phyloP scores from a whole-genome alignment of 2,329 filamentous ascomycete genomes.

The Lecanicillium sp. region DNA sequence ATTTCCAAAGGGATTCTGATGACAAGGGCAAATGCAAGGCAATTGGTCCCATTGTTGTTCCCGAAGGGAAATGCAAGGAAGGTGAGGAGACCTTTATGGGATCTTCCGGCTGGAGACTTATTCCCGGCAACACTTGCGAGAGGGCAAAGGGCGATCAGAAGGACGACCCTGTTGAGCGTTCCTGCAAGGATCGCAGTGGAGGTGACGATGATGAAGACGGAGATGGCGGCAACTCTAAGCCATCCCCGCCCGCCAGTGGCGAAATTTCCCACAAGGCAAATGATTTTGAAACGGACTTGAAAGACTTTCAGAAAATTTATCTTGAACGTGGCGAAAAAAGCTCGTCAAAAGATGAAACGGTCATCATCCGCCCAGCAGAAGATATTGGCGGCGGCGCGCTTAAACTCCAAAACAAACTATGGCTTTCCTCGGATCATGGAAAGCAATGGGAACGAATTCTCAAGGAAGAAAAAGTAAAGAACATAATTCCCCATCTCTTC shows the following conservation, averaged over 20 bases:
- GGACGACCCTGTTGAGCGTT: constrained; percentile 63
- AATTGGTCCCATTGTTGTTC: constrained; percentile 52
- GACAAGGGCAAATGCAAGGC: constrained; percentile 63
- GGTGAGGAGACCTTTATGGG: constrained; percentile 68
- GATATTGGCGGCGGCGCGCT: constrained; percentile 19
- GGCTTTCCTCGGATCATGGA: constrained; percentile 75
- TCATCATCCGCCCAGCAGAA: constrained; percentile 45
- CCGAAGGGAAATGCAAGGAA: constrained; percentile 64
- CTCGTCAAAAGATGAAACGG: constrained; percentile 60
- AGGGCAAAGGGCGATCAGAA: constrained; percentile 52
- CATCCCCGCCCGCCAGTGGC: constrained; percentile 48
- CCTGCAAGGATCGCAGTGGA: constrained; percentile 43
- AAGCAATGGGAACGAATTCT: constrained; percentile 72
- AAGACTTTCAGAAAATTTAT: constrained; percentile 55
- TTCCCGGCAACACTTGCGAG: constrained; percentile 73
- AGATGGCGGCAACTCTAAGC: not conserved
- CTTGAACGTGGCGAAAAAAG: constrained; percentile 67
- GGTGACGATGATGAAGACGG: constrained; percentile 3
- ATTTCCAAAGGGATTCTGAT: constrained; percentile 60
- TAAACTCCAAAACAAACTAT: constrained; percentile 48
- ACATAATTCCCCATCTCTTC: constrained; percentile 69
- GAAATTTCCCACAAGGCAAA: constrained; percentile 55
- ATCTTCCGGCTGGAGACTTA: constrained; percentile 83
- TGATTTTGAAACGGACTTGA: constrained; percentile 51
- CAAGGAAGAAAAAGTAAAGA: constrained; percentile 58